Conservation (phyloP, 225 moss, liverwort and hornwort genomes). For the Sphagnum contortum region DNA sequence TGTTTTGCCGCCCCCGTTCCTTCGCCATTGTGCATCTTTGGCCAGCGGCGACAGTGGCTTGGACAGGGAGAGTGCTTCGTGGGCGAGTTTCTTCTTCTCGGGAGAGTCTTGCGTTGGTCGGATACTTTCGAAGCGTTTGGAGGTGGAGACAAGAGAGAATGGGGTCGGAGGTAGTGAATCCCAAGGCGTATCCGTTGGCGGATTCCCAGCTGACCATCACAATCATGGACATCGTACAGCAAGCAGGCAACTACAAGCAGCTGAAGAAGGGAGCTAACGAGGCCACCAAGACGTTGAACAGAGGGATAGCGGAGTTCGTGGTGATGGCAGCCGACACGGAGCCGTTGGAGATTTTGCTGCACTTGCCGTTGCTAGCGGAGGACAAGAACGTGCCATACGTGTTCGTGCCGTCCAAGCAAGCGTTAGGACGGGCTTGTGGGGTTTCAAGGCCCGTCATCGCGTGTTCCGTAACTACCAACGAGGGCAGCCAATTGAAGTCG, state of each 20-base stretch:
- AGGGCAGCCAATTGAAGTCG: slow-evolving; percentile 86
- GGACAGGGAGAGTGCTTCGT: no score
- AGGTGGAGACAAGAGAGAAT: slow-evolving; percentile 6
- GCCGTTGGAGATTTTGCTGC: slow-evolving; percentile 88
- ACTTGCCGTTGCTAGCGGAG: slow-evolving; percentile 90
- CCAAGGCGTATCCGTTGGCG: slow-evolving; percentile 89
- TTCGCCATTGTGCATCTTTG: no score
- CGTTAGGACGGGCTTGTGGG: slow-evolving; percentile 84
- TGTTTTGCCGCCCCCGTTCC: no score
- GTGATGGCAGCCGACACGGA: slow-evolving; percentile 99
- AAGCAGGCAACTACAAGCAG: slow-evolving; percentile 98
- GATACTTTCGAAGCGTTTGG: not conserved
- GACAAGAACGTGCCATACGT: slow-evolving; percentile 99
- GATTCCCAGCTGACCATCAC: slow-evolving; percentile 77
- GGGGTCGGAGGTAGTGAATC: slow-evolving; percentile 71
- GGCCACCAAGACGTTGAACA: slow-evolving; percentile 95
- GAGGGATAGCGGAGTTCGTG: slow-evolving; percentile 97
- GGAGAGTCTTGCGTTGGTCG: no score
- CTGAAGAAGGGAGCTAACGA: slow-evolving; percentile 98
- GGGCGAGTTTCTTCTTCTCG: no score
- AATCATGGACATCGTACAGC: slow-evolving; percentile 95
- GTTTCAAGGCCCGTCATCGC: slow-evolving; percentile 93
- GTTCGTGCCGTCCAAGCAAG: slow-evolving; percentile 94
- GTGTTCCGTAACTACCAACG: slow-evolving; percentile 91
- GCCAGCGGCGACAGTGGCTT: no score